Conservation (phyloP, 108 stramenopile genomes). For the Skeletonema marinoi region DNA sequence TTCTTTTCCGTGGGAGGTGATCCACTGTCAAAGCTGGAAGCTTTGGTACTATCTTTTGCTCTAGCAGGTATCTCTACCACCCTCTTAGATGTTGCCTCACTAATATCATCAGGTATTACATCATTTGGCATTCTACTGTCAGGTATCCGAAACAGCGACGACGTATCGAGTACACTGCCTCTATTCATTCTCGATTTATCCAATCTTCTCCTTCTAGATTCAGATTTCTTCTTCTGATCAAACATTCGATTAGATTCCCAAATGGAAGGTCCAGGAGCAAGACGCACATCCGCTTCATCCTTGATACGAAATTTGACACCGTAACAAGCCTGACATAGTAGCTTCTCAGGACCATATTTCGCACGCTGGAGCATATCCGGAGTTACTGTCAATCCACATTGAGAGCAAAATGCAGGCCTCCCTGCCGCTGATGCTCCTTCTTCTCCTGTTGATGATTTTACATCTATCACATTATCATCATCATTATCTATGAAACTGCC, state of each 20-base stretch:
- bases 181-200: neutral
- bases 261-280: neutral
- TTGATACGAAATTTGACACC: conserved; percentile 17
- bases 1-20: too few species aligned
- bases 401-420: too few species aligned
- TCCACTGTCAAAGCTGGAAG: too few species aligned
- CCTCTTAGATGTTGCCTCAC: too few species aligned
- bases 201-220: neutral
- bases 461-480: too few species aligned
- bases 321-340: conserved; percentile 39
- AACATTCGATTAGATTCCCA: neutral
- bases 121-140: neutral
- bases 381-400: conserved; percentile 32
- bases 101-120: neutral
- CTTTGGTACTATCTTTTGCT: too few species aligned
- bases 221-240: neutral
- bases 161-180: conserved; percentile 1
- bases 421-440: too few species aligned
- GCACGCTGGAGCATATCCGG: conserved; percentile 27
- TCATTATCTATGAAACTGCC: too few species aligned
- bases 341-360: neutral
- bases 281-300: conserved; percentile 28
- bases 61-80: too few species aligned
- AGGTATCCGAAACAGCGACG: conserved; percentile 10
- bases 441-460: too few species aligned